A percentile compares a stretch with the other conserved stretches of the same genome.
Conservation (phyloP, 176 grass and related monocot species). For the Triticum aestivum region DNA sequence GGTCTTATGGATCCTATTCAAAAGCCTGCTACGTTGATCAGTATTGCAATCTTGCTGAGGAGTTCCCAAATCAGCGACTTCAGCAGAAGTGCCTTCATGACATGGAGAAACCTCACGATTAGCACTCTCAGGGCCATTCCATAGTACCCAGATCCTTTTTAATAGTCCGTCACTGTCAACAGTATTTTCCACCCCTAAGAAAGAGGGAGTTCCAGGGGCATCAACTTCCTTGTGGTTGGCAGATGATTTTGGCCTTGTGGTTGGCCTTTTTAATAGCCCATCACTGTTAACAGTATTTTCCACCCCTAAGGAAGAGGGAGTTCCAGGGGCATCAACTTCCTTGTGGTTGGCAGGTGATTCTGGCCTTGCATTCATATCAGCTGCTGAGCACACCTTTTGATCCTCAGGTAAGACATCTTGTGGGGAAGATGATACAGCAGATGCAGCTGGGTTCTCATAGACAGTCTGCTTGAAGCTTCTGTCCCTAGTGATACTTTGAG, state of each 20-base stretch:
- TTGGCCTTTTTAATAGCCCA: conserved; percentile 43
- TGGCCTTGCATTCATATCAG: conserved; percentile 23
- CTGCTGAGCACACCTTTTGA: conserved; percentile 21
- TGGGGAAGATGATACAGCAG: conserved; percentile 33
- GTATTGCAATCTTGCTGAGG: conserved; percentile 28
- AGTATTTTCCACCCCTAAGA: conserved; percentile 25
- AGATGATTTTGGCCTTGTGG: too few species aligned
- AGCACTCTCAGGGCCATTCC: conserved; percentile 34
- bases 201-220: conserved; percentile 31
- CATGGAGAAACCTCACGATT: conserved; percentile 36
- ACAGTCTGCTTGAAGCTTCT: conserved; percentile 17
- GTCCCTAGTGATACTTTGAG: background rate
- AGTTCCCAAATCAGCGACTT: conserved; percentile 23
- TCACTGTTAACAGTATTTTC: conserved; percentile 32
- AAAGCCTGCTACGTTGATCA: conserved; percentile 12
- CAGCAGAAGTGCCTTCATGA: conserved; percentile 33
- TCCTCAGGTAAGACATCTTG: conserved; percentile 33
- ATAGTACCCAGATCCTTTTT: conserved; percentile 48
- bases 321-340: conserved; percentile 35
- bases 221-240: conserved; percentile 37
- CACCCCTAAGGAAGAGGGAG: conserved; percentile 26
- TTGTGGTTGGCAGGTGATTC: conserved; percentile 34
- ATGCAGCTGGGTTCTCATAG: conserved; percentile 24
- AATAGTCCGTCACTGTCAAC: conserved; percentile 36
- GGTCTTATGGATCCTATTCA: conserved; percentile 18